Percentiles rank a stretch among this genome's conserved stretches.
Conservation (phyloP, 305 asterid genomes). For the Salvia sclarea region DNA sequence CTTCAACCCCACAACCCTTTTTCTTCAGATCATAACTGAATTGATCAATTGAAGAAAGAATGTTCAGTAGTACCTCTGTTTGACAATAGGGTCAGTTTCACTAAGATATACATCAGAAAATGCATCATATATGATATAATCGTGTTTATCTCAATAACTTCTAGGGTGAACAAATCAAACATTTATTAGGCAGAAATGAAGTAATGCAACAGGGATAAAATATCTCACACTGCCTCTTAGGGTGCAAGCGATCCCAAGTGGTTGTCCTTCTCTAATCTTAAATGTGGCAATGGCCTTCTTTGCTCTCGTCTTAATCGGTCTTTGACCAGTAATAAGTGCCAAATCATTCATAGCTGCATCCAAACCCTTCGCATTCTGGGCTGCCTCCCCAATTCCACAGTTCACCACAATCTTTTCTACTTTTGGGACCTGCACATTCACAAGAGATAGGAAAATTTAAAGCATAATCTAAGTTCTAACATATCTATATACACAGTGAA, state of each 20-base stretch:
- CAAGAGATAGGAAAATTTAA: slow-evolving; percentile 10
- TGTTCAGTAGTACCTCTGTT: not conserved
- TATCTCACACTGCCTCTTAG: slow-evolving; percentile 73
- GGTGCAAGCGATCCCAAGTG: slow-evolving; percentile 90
- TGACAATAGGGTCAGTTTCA: not conserved
- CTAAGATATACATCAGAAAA: not conserved
- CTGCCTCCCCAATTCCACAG: slow-evolving; percentile 98
- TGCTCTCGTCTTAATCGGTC: slow-evolving; percentile 91
- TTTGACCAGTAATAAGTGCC: slow-evolving; percentile 89
- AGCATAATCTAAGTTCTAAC: not conserved
- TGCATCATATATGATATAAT: not conserved
- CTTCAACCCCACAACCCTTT: not conserved
- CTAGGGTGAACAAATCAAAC: not conserved
- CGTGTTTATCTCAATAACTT: not conserved
- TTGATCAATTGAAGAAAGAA: not conserved
- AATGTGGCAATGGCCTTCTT: slow-evolving; percentile 91
- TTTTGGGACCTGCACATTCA: slow-evolving; percentile 72
- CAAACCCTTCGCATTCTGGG: slow-evolving; percentile 95
- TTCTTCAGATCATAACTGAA: too few species aligned
- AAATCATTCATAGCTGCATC: slow-evolving; percentile 90
- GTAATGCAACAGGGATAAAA: not conserved
- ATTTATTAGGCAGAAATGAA: not conserved
- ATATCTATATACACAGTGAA: too few species aligned
- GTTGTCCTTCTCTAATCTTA: slow-evolving; percentile 86
- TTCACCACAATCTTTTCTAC: slow-evolving; percentile 86